Conservation (phyloP, 306 rosid genomes). For the Gynostemma pentaphyllum region DNA sequence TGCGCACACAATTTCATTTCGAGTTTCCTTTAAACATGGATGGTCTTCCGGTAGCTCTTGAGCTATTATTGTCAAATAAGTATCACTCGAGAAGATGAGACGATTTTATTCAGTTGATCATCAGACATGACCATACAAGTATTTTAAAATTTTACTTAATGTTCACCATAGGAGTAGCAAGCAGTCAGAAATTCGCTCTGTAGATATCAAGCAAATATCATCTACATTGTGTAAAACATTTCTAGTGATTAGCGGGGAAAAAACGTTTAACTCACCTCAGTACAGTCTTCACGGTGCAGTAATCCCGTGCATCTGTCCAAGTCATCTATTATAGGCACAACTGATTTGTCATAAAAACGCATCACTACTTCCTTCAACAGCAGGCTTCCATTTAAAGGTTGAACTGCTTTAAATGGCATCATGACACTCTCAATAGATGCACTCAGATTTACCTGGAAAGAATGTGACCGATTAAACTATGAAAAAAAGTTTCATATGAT, state of each 20-base stretch:
- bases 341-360: conserved; percentile 48
- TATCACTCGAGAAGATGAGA: background rate
- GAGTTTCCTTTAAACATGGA: background rate
- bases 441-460: conserved; percentile 43
- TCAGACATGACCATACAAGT: background rate
- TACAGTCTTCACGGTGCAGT: conserved; percentile 66
- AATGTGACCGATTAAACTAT: conserved; percentile 5
- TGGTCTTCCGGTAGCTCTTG: background rate
- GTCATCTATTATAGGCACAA: conserved; percentile 62
- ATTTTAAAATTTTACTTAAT: background rate
- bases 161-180: background rate
- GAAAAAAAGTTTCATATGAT: conserved; percentile 1
- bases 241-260: background rate
- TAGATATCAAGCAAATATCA: background rate
- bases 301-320: conserved; percentile 73
- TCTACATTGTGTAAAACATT: background rate
- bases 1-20: background rate
- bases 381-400: conserved; percentile 40
- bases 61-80: background rate
- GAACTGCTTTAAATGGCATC: conserved; percentile 56
- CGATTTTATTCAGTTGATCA: background rate
- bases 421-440: conserved; percentile 49
- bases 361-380: conserved; percentile 37
- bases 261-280: conserved; percentile 27
- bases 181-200: no score